Conservation (phyloP, 495 filamentous ascomycete species). For the Aspergillus avenaceus region DNA sequence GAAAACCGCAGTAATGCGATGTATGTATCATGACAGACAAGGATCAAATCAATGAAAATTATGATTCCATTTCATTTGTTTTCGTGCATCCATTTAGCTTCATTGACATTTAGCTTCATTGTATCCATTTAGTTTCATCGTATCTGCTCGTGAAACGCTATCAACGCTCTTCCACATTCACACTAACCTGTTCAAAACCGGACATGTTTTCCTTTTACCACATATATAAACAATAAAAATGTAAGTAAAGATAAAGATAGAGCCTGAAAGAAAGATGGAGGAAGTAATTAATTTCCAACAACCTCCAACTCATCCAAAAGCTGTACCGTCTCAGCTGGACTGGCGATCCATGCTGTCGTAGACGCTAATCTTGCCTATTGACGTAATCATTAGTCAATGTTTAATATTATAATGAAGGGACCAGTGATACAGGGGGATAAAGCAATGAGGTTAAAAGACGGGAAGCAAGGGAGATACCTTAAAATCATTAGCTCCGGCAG, state of each 20-base stretch:
- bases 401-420: no score
- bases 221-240: not conserved
- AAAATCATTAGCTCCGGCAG: conserved; percentile 94
- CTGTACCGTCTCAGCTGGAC: conserved; percentile 80
- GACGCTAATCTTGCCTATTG: conserved; percentile 56
- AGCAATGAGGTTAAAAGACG: no score
- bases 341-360: conserved; percentile 87
- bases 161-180: no score
- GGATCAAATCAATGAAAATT: not conserved
- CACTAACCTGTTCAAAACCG: no score
- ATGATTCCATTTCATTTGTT: no score
- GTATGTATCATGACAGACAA: not conserved
- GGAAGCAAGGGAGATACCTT: conserved; percentile 51
- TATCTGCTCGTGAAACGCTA: no score
- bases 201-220: no score
- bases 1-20: not conserved
- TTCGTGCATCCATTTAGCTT: no score
- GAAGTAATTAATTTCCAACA: conserved; percentile 14
- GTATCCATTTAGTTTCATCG: no score
- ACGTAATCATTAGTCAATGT: not conserved
- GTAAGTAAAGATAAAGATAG: not conserved
- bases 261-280: not conserved
- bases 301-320: conserved; percentile 73
- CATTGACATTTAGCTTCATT: no score
- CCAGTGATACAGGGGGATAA: no score